A percentile compares a stretch with the other conserved stretches of the same genome.
phyloP scores from a whole-genome alignment of 495 filamentous ascomycete genomes.

The Echria macrotheca region DNA sequence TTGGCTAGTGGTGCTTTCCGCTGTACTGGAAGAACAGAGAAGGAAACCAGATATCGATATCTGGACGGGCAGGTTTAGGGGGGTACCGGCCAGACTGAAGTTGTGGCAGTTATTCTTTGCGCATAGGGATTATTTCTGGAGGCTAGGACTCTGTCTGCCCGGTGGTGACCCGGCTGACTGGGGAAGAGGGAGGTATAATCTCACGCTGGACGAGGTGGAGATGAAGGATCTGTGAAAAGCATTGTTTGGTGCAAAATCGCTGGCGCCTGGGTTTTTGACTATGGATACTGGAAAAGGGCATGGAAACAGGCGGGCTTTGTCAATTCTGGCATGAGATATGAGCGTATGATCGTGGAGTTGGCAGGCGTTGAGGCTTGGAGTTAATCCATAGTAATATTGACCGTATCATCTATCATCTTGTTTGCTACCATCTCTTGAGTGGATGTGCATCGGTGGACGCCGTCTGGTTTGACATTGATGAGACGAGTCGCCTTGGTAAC shows the following conservation, averaged over 20 bases:
- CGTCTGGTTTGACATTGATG: neutral
- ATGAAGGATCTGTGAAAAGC: conserved; percentile 14
- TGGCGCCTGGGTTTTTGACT: no score
- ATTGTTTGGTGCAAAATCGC: neutral
- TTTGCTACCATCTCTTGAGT: no score
- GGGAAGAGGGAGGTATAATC: conserved; percentile 44
- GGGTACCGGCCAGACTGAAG: conserved; percentile 59
- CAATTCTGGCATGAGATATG: no score
- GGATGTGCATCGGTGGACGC: neutral
- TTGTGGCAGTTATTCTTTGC: conserved; percentile 91
- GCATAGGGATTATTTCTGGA: conserved; percentile 95
- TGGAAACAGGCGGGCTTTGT: neutral
- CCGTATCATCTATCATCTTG: neutral
- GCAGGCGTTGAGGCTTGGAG: no score
- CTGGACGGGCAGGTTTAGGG: conserved; percentile 4
- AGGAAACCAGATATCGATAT: conserved; percentile 18
- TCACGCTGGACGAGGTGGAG: conserved; percentile 9
- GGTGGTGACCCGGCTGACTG: conserved; percentile 70
- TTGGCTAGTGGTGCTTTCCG: conserved; percentile 9
- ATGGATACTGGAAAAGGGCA: neutral
- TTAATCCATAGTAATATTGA: no score
- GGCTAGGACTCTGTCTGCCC: conserved; percentile 84
- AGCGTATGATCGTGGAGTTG: no score
- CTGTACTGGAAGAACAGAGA: conserved; percentile 12
- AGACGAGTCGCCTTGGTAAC: no score